Base-by-base conservation (phyloP, 129 eudicot species). In the Flaveria linearis region DNA sequence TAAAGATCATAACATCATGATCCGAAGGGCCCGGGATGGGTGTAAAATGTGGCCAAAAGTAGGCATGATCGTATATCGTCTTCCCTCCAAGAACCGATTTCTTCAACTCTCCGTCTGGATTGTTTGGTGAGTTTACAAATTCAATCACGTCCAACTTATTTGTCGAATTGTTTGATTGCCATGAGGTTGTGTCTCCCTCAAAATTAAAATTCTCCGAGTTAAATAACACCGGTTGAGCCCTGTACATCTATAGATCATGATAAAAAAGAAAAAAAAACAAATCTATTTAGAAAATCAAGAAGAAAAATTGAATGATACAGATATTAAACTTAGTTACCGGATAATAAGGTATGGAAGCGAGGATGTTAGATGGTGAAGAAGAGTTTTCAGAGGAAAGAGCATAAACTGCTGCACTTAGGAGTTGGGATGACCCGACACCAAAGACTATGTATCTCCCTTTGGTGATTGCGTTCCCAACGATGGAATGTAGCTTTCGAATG, bases 21-120 rank as follows among this genome's bases (percentile, higher is more conserved):
- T 90, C 86, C 11, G 87, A 77, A 15, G 96, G 90, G 46, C 81
- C 65, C 0, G 91, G 74, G 56, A 90, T 90, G 11, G 92, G 81
- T 0, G 92, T 87, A 64, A 75, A 90, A 82, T 90, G 92, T 42
- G 96, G 96, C 90, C 90, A 87, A 65, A 79, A 77, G 71, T 87
- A 90, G 14, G 90, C 96, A 58, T 58, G 82, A 80, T 90, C 96
- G 65, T 90, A 69, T 33, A 90, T 82, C 0, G 83, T 18, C 66
- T 78, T 84, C 49, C 86, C 86, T 69, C 70, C 73, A 46, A 87
- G 81, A 78, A 86, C 76, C 17, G 90, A 72, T 72, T 79, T 73
- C 69, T 69, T 85, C 64, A 87, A 77, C 22, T 18, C 75, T 5
- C 92, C 87, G 75, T 87, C 92, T 1, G 90, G 92, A 79, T 90